Base-by-base conservation (phyloP, 805 yeast genomes). In the Brettanomyces sp. region DNA sequence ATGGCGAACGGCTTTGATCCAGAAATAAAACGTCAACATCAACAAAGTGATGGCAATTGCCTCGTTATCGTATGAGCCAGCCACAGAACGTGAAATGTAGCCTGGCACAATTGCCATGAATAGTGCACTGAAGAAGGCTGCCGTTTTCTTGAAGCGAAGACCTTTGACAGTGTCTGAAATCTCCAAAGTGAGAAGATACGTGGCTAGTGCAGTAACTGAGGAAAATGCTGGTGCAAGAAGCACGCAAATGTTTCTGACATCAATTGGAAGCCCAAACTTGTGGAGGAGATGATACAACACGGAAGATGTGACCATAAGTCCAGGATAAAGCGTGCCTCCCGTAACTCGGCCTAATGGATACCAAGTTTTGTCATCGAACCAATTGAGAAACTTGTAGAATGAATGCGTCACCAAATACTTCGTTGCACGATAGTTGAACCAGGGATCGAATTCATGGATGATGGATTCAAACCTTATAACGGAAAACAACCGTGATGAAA, bases 341-440 rank as follows among this genome's bases (percentile, higher is more conserved):
- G 99, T 93, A 59, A 93, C 99, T 69, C 99, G 79, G 21, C 99
- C 99, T 54, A 93, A 73, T 18, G 99, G 99, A 65, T 93, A 93
- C 99, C 99, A 93, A 18, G 99, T 91, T 62, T 96, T 79, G 64
- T 91, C 97, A 64, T 93, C 99, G 59, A 93, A 93, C 99, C 99
- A 93, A 65, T 93, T 93, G 59, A 95, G 74, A 60, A 93, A 95
- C 54, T 89, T 90, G 70, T 89, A 84, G 65, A 79, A 91, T 5
- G 93, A 82, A 59, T 88, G 80, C 39, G 77, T 70, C 30, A 88
- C 95, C 53, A 93, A 74, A 64, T 87, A 88, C 64, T 85, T 85
- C n/a, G 99, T 86, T 39, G 99, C 99, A 53, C 99, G 73, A 71
- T 78, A 93, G 66, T 93, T 93, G 76, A 87, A 87, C 95, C 96